Conservation (phyloP, 306 rosid species). For the Glycyrrhiza uralensis region DNA sequence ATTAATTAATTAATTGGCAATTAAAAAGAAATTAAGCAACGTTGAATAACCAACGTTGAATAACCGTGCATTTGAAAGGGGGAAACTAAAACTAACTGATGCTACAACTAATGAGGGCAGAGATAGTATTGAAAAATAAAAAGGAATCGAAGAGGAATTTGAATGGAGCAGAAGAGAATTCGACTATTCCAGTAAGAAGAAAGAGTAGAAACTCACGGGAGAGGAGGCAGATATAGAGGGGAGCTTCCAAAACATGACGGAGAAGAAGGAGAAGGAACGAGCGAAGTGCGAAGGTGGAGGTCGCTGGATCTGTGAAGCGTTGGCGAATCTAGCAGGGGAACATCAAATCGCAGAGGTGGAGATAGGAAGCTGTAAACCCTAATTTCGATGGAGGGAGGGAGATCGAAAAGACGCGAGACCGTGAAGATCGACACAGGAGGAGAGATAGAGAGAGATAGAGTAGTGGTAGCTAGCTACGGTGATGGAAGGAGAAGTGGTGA, state of each 20-base stretch:
- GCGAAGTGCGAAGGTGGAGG: too few relatives aligned
- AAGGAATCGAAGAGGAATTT: neutral
- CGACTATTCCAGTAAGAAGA: neutral
- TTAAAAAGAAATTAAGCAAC: neutral
- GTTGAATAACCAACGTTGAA: neutral
- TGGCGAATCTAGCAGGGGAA: slow-evolving; percentile 29
- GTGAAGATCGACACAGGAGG: slow-evolving; percentile 43
- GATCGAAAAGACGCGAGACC: slow-evolving; percentile 48
- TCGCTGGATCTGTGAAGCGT: slow-evolving; percentile 54
- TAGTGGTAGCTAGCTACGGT: slow-evolving; percentile 19
- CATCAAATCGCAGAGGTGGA: slow-evolving; percentile 14
- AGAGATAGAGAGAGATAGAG: slow-evolving; percentile 18
- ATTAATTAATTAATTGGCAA: neutral
- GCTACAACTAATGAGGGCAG: neutral
- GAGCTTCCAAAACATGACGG: slow-evolving; percentile 96
- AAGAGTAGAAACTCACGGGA: slow-evolving; percentile 55
- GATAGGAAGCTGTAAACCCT: slow-evolving; percentile 58
- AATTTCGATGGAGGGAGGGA: slow-evolving; percentile 46
- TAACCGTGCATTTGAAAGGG: neutral
- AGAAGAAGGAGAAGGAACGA: neutral
- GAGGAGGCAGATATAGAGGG: slow-evolving; percentile 82
- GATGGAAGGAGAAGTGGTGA: neutral
- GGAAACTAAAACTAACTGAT: neutral
- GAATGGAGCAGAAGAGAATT: neutral
- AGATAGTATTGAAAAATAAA: neutral